Percentiles rank a stretch among this genome's conserved stretches.
Evolutionary conservation across 2,329 filamentous ascomycete genomes (phyloP).

Genomic region (Hymenoscyphus fructigenus): DNA sequence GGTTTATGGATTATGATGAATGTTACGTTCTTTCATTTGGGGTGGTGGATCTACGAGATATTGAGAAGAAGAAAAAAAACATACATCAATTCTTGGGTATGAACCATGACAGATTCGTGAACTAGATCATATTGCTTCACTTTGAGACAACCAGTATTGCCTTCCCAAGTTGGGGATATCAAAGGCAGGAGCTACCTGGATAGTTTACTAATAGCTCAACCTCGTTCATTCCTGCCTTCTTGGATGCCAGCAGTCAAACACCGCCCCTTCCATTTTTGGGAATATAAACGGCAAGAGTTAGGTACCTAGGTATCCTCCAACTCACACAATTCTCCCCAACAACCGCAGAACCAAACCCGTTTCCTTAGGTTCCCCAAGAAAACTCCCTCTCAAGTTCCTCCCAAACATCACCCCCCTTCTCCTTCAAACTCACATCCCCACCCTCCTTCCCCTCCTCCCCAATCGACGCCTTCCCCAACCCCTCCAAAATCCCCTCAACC

Average conservation of each 20-base stretch:
- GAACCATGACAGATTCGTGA: not conserved
- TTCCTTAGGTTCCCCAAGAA: slow-evolving; percentile 32
- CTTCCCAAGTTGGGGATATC: too few relatives aligned
- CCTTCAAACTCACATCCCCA: slow-evolving; percentile 18
- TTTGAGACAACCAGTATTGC: too few relatives aligned
- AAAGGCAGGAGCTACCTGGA: too few relatives aligned
- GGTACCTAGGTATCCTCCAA: too few relatives aligned
- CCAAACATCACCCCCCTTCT: slow-evolving; percentile 42
- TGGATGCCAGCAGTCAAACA: too few relatives aligned
- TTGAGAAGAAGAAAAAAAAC: not conserved
- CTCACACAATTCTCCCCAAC: too few relatives aligned
- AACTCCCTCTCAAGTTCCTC: slow-evolving; percentile 44
- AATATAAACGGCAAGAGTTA: too few relatives aligned
- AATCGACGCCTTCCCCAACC: slow-evolving; percentile 54
- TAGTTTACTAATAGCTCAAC: too few relatives aligned
- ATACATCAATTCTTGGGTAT: not conserved
- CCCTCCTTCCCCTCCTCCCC: slow-evolving; percentile 13
- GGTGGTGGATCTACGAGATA: not conserved
- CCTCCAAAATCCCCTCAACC: slow-evolving; percentile 71
- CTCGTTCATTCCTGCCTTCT: too few relatives aligned
- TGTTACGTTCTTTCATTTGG: not conserved
- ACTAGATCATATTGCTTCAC: too few relatives aligned
- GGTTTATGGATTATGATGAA: not conserved
- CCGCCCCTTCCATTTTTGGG: too few relatives aligned
- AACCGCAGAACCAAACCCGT: not conserved